Evolutionary conservation across 805 yeast species (phyloP).

Genomic region (Wickerhamomyces ciferrii): DNA sequence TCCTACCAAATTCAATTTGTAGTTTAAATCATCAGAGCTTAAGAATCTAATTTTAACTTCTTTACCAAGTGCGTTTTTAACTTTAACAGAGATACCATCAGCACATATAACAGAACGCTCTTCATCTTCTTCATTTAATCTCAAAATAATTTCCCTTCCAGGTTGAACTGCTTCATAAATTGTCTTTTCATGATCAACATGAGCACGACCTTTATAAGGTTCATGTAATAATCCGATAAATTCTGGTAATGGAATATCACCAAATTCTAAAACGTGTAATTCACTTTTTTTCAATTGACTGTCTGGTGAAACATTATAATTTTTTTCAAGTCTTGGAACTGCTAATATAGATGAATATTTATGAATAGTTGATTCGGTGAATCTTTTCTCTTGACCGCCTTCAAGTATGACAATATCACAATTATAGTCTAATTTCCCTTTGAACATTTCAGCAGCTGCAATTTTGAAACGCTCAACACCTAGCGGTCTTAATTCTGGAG

Average conservation of each 20-base stretch:
- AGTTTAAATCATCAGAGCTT: slow-evolving; percentile 1
- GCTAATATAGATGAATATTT: slow-evolving; percentile 12
- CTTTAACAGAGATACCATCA: slow-evolving; percentile 15
- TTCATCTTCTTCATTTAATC: slow-evolving; percentile 10
- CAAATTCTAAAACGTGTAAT: slow-evolving; percentile 13
- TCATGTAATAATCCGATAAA: slow-evolving; percentile 6
- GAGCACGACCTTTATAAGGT: slow-evolving; percentile 17
- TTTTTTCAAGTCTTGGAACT: slow-evolving; percentile 14
- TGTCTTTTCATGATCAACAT: slow-evolving; percentile 5
- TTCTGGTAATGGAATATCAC: slow-evolving; percentile 6
- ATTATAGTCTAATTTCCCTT: slow-evolving; percentile 21
- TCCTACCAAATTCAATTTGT: not conserved
- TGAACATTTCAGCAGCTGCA: slow-evolving; percentile 58
- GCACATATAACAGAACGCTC: slow-evolving; percentile 12
- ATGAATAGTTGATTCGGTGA: slow-evolving; percentile 3
- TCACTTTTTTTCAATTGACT: slow-evolving; percentile 9
- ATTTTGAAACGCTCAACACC: slow-evolving; percentile 65
- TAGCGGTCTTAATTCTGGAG: slow-evolving; percentile 54
- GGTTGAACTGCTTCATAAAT: slow-evolving; percentile 6
- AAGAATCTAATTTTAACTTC: slow-evolving; percentile 6
- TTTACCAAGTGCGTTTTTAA: slow-evolving; percentile 17
- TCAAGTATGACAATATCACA: not conserved
- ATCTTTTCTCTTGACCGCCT: not conserved
- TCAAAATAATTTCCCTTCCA: slow-evolving; percentile 1
- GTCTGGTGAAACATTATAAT: slow-evolving; percentile 19